Evolutionary conservation across 345 rosid species (phyloP), one percentile per base, ranked within the genome.

Genomic region (Triadica sebifera): DNA sequence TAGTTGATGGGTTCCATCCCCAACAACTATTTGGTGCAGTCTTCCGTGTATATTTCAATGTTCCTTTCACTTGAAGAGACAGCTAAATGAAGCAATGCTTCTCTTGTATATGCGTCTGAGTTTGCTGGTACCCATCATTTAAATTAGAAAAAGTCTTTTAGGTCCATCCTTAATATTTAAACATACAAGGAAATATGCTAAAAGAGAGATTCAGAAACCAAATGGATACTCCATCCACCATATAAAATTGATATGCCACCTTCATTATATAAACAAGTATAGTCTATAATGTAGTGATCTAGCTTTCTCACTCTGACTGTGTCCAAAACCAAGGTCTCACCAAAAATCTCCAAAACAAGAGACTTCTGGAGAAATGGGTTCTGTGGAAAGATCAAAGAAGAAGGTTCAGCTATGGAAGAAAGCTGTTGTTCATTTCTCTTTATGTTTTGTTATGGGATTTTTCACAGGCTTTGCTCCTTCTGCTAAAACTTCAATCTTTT

Each of bases 391-490:
- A 84, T 85, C 98, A 69, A 94, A 87, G 87, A 94, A 89, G 88
- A 94, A 83, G 78, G 79, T 78, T 67, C 98, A 80, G 71, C 24
- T 89, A 82, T 94, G 97, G 98, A 90, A 89, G 81, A 92, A 88
- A 82, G 98, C 96, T 38, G 80, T 80, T 7, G 86, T 89, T 34
- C 98, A 89, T 76, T 94, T 94, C 80, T 79, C 88, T 65, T 63
- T 93, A 22, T 93, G 98, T 73, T 93, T 93, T 69, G 88, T 89
- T 47, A 90, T 91, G 92, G 98, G 98, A 12, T 90, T 90, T 75
- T 90, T 92, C 87, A 79, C 87, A 52, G 98, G 98, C 41, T 88
- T 92, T 78, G 98, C 99, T 75, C 98, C 99, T 41, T 75, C 91
- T 12, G 85, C 88, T 24, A 87, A 89, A 61, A 29, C 81, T 78